phyloP scores from a whole-genome alignment of 2,329 filamentous ascomycete genomes.

The Myriosclerotinia curreyana region DNA sequence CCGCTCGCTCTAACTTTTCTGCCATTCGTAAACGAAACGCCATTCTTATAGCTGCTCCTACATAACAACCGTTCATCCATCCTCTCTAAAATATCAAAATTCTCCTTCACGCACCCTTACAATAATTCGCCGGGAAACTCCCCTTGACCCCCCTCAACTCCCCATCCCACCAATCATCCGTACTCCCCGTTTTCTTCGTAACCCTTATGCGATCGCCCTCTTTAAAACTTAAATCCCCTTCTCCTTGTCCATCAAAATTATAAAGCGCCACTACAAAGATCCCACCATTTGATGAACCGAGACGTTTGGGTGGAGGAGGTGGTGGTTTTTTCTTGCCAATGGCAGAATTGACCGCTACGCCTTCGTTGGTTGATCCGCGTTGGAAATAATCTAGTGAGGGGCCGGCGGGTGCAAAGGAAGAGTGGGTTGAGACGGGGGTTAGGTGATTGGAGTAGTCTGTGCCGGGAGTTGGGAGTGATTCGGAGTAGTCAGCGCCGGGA shows the following conservation, averaged over 20 bases:
- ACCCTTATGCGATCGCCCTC: slow-evolving; percentile 78
- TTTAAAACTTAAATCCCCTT: slow-evolving; percentile 68
- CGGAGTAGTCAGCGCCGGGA: slow-evolving; percentile 26
- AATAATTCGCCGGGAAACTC: slow-evolving; percentile 83
- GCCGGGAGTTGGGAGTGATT: slow-evolving; percentile 24
- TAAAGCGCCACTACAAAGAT: slow-evolving; percentile 64
- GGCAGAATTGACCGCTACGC: slow-evolving; percentile 44
- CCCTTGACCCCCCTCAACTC: slow-evolving; percentile 67
- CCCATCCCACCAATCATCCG: slow-evolving; percentile 86
- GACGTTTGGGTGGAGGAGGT: slow-evolving; percentile 63
- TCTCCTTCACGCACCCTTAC: slow-evolving; percentile 42
- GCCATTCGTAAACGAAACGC: background rate
- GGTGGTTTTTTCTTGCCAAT: slow-evolving; percentile 68
- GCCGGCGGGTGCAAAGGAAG: slow-evolving; percentile 34
- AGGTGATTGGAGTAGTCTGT: slow-evolving; percentile 33
- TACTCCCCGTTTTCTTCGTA: slow-evolving; percentile 72
- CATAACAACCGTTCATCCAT: background rate
- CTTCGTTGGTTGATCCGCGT: slow-evolving; percentile 29
- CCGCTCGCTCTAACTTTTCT: too few relatives aligned
- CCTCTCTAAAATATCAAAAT: too few relatives aligned
- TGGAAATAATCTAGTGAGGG: slow-evolving; percentile 38
- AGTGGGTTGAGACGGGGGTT: slow-evolving; percentile 34
- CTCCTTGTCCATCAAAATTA: slow-evolving; percentile 66
- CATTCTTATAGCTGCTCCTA: background rate
- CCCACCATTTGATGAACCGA: slow-evolving; percentile 46